These are phyloP conservation scores for Cutaneotrichosporon daszewskae DNA, from an alignment of 1,284 basidiomycete species.

Conservation along the genomic window DNA sequence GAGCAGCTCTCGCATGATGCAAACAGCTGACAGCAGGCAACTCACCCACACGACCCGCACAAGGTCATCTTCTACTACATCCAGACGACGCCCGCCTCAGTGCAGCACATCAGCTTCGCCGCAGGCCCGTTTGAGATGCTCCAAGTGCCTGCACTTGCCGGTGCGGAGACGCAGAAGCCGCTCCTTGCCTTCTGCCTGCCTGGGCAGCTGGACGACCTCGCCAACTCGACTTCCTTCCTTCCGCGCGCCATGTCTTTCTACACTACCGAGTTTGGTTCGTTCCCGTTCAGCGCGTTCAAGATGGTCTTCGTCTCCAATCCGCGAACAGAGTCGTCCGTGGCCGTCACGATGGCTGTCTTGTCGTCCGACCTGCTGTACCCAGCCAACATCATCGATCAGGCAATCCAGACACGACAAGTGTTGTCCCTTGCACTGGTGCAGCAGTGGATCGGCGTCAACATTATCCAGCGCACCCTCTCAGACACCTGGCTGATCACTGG, in stretches of 20 bases:
- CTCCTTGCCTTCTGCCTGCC: constrained; percentile 92
- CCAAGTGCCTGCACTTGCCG: constrained; percentile 55
- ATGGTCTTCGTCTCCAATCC: constrained; percentile 92
- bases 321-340: constrained; percentile 69
- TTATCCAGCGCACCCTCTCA: constrained; percentile 88
- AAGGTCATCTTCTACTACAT: constrained; percentile 94
- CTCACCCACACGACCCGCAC: constrained; percentile 87
- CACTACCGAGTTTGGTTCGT: constrained; percentile 87
- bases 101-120: constrained; percentile 92
- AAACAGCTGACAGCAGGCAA: constrained; percentile 55
- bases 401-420: constrained; percentile 79
- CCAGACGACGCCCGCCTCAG: constrained; percentile 80
- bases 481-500: constrained; percentile 97
- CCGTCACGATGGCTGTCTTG: constrained; percentile 75
- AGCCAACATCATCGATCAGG: constrained; percentile 86
- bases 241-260: constrained; percentile 89
- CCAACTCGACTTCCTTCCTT: constrained; percentile 66
- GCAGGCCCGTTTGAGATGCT: constrained; percentile 87
- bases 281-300: constrained; percentile 93
- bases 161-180: constrained; percentile 59
- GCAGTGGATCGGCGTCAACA: constrained; percentile 97
- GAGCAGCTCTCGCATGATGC: constrained; percentile 22
- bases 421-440: constrained; percentile 84
- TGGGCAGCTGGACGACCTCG: constrained; percentile 62
- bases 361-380: constrained; percentile 81